These are phyloP conservation scores for Aspergillus fijiensis DNA, from an alignment of 2,329 filamentous ascomycete genomes.

Conservation along the genomic window DNA sequence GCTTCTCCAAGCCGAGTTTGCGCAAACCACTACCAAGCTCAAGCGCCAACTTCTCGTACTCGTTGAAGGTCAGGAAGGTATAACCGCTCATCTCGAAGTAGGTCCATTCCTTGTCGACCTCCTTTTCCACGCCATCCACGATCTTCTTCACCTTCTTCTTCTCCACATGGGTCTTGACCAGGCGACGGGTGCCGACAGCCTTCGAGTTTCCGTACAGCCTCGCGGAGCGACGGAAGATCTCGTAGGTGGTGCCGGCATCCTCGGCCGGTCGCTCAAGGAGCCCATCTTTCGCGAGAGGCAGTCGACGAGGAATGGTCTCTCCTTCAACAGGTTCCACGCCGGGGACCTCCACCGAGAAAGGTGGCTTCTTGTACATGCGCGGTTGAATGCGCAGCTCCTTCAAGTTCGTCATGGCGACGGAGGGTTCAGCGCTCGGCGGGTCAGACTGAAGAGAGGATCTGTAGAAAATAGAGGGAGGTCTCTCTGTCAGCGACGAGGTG, in stretches of 20 bases:
- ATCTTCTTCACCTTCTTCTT: slow-evolving; percentile 88
- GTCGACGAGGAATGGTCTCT: slow-evolving; percentile 80
- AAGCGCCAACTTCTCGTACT: slow-evolving; percentile 71
- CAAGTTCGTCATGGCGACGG: slow-evolving; percentile 32
- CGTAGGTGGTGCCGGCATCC: slow-evolving; percentile 73
- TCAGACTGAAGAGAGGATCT: not conserved
- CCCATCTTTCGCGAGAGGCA: slow-evolving; percentile 68
- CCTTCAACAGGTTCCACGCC: slow-evolving; percentile 68
- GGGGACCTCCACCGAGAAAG: slow-evolving; percentile 71
- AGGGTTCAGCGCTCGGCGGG: not conserved
- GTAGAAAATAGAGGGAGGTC: not conserved
- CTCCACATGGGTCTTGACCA: slow-evolving; percentile 77
- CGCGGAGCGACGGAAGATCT: slow-evolving; percentile 71
- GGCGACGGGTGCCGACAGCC: slow-evolving; percentile 68
- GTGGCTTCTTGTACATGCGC: slow-evolving; percentile 64
- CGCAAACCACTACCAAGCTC: slow-evolving; percentile 71
- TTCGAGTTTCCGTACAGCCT: slow-evolving; percentile 61
- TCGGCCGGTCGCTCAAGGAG: slow-evolving; percentile 66
- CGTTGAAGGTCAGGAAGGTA: slow-evolving; percentile 72
- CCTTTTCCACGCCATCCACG: slow-evolving; percentile 72
- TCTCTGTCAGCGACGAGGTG: not conserved
- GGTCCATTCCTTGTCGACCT: slow-evolving; percentile 88
- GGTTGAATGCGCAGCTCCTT: slow-evolving; percentile 38
- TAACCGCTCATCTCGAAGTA: slow-evolving; percentile 82
- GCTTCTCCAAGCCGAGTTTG: slow-evolving; percentile 67